Conservation (phyloP, 2,329 filamentous ascomycete species). For the Phyllosticta paracitricarpa region DNA sequence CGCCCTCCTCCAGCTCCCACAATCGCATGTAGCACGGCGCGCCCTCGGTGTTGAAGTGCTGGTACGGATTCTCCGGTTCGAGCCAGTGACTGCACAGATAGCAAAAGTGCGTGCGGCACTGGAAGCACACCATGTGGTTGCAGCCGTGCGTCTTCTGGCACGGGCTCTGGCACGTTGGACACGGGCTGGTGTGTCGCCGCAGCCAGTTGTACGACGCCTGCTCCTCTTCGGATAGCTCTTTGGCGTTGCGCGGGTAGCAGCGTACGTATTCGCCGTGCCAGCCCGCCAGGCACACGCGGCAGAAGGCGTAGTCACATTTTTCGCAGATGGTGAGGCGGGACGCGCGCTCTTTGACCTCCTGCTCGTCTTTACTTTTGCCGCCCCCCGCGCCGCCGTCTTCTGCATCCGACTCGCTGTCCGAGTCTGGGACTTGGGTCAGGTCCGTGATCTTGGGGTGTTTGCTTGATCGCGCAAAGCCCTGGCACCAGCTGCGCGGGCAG, state of each 20-base stretch:
- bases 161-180: conserved; percentile 76
- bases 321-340: conserved; percentile 69
- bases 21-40: conserved; percentile 67
- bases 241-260: conserved; percentile 53
- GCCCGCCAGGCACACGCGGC: conserved; percentile 60
- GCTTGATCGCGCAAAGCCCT: conserved; percentile 62
- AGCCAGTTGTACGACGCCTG: conserved; percentile 81
- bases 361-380: conserved; percentile 28
- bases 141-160: conserved; percentile 88
- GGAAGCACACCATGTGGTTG: conserved; percentile 92
- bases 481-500: conserved; percentile 86
- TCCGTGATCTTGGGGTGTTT: conserved; percentile 39
- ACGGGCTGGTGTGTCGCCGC: conserved; percentile 69
- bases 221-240: conserved; percentile 73
- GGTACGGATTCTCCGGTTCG: conserved; percentile 68
- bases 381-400: conserved; percentile 17
- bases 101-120: conserved; percentile 88
- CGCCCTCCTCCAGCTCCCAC: conserved; percentile 82
- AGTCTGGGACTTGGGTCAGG: conserved; percentile 29
- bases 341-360: conserved; percentile 12
- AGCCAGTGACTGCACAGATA: conserved; percentile 90
- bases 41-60: conserved; percentile 72
- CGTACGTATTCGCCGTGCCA: conserved; percentile 91
- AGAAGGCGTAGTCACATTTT: conserved; percentile 85
- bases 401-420: conserved; percentile 28